Evolutionary conservation across 441 rosid species (phyloP).

Genomic region (Gossypium lobatum): DNA sequence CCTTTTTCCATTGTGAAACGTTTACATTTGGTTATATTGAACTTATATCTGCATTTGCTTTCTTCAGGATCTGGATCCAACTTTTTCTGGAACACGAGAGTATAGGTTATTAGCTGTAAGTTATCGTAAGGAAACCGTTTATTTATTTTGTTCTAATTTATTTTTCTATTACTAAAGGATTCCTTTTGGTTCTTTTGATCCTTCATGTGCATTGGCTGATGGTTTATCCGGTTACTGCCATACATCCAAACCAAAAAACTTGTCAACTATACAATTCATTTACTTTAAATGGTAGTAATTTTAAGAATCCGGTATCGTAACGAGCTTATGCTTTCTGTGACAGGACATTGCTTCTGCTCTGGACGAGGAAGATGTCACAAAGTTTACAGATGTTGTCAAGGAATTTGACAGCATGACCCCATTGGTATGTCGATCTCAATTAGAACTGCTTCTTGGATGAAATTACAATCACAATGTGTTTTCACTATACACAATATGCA

Average conservation of each 20-base stretch:
- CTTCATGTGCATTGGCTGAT: background rate
- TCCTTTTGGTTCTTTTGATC: background rate
- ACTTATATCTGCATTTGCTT: slow-evolving; percentile 14
- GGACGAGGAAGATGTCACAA: slow-evolving; percentile 84
- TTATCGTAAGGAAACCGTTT: background rate
- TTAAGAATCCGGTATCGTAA: background rate
- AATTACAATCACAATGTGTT: background rate
- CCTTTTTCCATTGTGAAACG: slow-evolving; percentile 5
- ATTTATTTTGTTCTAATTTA: background rate
- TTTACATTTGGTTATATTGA: background rate
- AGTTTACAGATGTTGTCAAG: slow-evolving; percentile 81
- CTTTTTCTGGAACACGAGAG: slow-evolving; percentile 89
- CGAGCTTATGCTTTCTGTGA: slow-evolving; percentile 5
- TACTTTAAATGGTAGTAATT: background rate
- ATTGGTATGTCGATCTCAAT: slow-evolving; percentile 40
- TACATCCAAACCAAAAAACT: background rate
- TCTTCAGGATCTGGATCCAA: slow-evolving; percentile 90
- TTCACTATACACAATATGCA: background rate
- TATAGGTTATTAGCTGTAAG: slow-evolving; percentile 60
- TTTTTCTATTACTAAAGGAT: background rate
- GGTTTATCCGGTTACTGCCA: background rate
- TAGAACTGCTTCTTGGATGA: background rate
- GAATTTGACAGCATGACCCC: slow-evolving; percentile 43
- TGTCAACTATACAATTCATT: background rate
- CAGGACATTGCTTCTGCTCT: slow-evolving; percentile 82